phyloP scores from a whole-genome alignment of 345 rosid genomes.

The Zanthoxylum bungeanum region DNA sequence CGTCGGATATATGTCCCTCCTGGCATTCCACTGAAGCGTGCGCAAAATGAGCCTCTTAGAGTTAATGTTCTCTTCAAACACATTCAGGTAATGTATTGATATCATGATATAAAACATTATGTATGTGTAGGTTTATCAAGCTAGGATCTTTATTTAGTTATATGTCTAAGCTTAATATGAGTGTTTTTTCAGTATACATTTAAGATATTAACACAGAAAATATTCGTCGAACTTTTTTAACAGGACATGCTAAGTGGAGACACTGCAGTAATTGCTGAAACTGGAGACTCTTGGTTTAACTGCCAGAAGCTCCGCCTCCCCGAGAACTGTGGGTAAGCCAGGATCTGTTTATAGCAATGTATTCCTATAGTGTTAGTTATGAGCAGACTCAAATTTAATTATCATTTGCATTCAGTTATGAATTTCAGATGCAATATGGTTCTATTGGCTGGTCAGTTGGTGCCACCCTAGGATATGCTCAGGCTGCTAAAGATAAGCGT shows the following conservation, averaged over 20 bases:
- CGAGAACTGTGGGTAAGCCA: conserved; percentile 61
- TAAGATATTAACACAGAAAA: neutral
- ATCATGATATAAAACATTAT: neutral
- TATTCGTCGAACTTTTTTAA: conserved; percentile 3
- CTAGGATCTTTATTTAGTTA: neutral
- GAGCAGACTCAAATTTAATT: conserved; percentile 1
- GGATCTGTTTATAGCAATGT: neutral
- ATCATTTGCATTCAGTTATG: conserved; percentile 40
- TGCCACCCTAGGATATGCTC: conserved; percentile 75
- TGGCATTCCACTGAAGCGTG: conserved; percentile 47
- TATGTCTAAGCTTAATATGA: neutral
- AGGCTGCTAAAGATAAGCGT: conserved; percentile 62
- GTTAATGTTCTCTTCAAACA: conserved; percentile 69
- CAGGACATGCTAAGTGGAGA: conserved; percentile 53
- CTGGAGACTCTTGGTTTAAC: conserved; percentile 84
- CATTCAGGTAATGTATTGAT: conserved; percentile 51
- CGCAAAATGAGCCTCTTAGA: conserved; percentile 55
- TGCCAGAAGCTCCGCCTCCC: conserved; percentile 76
- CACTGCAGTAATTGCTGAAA: conserved; percentile 65
- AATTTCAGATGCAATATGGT: conserved; percentile 83
- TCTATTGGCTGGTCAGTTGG: conserved; percentile 85
- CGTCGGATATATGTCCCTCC: conserved; percentile 57
- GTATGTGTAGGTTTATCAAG: neutral
- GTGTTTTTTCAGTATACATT: neutral
- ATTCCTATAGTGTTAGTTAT: neutral